These are phyloP conservation scores for Acacia melanoxylon DNA, from an alignment of 306 rosid species.

Conservation along the genomic window DNA sequence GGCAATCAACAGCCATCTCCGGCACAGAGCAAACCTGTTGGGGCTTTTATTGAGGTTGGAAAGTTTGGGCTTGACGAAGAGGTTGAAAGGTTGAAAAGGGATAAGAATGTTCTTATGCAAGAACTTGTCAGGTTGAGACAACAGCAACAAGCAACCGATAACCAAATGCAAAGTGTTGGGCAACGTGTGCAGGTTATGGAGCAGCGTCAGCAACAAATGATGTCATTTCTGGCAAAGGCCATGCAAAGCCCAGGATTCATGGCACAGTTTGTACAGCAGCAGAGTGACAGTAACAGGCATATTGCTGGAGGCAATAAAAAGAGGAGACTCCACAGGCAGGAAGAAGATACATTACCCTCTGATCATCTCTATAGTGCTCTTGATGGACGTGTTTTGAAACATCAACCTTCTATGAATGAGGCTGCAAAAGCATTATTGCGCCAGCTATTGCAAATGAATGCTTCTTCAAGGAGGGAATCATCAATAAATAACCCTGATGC, in stretches of 20 bases:
- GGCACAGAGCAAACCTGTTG: slow-evolving; percentile 45
- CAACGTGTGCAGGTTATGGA: slow-evolving; percentile 67
- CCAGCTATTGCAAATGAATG: slow-evolving; percentile 54
- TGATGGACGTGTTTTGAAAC: slow-evolving; percentile 57
- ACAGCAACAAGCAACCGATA: slow-evolving; percentile 60
- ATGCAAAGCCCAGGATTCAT: slow-evolving; percentile 56
- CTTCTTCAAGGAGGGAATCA: slow-evolving; percentile 47
- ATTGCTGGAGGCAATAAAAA: slow-evolving; percentile 46
- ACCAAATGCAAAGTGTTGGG: slow-evolving; percentile 57
- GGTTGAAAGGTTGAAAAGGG: slow-evolving; percentile 60
- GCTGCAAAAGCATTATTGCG: slow-evolving; percentile 59
- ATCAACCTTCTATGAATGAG: slow-evolving; percentile 58
- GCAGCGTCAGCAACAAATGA: slow-evolving; percentile 69
- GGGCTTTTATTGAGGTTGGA: slow-evolving; percentile 45
- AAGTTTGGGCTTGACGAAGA: slow-evolving; percentile 59
- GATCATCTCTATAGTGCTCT: slow-evolving; percentile 33
- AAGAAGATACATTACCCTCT: slow-evolving; percentile 39
- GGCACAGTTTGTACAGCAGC: slow-evolving; percentile 61
- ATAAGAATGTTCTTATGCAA: slow-evolving; percentile 71
- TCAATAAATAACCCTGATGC: slow-evolving; percentile 44
- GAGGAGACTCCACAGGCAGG: slow-evolving; percentile 57
- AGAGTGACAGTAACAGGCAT: slow-evolving; percentile 51
- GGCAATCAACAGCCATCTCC: slow-evolving; percentile 43
- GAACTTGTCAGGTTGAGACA: slow-evolving; percentile 70
- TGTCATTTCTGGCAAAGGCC: slow-evolving; percentile 70